Evolutionary conservation across 768 basidiomycete genomes (phyloP).

Genomic region (Dictyophora rubrovolvata): DNA sequence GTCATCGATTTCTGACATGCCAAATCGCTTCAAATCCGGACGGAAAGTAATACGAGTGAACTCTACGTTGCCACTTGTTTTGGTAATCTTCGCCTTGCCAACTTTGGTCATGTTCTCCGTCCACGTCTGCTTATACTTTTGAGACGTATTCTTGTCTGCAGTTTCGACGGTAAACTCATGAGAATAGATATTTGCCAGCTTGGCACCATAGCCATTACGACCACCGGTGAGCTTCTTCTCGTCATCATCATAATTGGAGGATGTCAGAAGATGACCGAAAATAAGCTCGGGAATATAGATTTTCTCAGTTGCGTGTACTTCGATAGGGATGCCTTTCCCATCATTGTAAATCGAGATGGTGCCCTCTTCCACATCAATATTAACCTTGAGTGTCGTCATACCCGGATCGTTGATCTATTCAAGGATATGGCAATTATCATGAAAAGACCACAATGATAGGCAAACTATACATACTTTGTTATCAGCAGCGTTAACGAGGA

Average conservation of each 20-base stretch:
- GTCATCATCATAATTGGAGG: constrained; percentile 96
- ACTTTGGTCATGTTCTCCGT: constrained; percentile 86
- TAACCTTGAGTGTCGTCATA: constrained; percentile 90
- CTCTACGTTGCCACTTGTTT: constrained; percentile 78
- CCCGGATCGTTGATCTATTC: constrained; percentile 76
- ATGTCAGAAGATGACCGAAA: constrained; percentile 89
- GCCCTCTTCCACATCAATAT: constrained; percentile 72
- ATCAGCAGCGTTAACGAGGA: constrained; percentile 97
- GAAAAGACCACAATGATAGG: not conserved
- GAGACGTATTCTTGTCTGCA: constrained; percentile 71
- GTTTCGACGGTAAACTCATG: constrained; percentile 94
- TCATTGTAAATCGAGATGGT: constrained; percentile 93
- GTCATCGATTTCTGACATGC: constrained; percentile 83
- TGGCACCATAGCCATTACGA: constrained; percentile 97
- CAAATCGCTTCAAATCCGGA: constrained; percentile 86
- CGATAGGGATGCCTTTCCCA: constrained; percentile 92
- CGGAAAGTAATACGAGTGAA: constrained; percentile 89
- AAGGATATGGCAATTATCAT: not conserved
- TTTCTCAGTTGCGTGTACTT: constrained; percentile 86
- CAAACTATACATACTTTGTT: constrained; percentile 70
- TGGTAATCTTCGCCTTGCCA: constrained; percentile 87
- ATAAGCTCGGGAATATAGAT: constrained; percentile 96
- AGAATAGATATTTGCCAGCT: constrained; percentile 97
- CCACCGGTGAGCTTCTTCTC: constrained; percentile 99
- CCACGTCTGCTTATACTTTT: constrained; percentile 96